Evolutionary conservation across 106 monocot species (phyloP).

Genomic region (Platanthera guangdongensis): DNA sequence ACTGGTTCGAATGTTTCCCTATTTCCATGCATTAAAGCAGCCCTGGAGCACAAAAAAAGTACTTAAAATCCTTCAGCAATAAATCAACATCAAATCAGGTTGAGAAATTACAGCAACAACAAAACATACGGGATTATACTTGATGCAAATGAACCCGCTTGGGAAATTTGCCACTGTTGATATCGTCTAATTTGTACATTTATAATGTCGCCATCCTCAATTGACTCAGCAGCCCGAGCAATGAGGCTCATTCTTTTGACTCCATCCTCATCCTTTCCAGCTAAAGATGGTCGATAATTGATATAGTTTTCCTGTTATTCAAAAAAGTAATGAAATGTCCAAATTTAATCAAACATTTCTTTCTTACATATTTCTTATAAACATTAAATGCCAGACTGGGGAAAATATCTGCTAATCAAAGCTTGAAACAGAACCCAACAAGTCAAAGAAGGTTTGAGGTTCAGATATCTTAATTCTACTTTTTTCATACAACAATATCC

Average conservation of each 20-base stretch:
- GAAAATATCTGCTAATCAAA: background rate
- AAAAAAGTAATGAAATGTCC: slow-evolving; percentile 9
- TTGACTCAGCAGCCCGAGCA: slow-evolving; percentile 82
- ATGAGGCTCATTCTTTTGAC: slow-evolving; percentile 75
- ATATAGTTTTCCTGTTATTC: slow-evolving; percentile 86
- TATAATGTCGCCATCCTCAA: slow-evolving; percentile 78
- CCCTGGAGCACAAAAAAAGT: slow-evolving; percentile 25
- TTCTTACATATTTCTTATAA: background rate
- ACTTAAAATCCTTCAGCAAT: background rate
- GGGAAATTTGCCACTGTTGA: slow-evolving; percentile 92
- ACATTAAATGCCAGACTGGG: background rate
- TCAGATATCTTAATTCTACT: background rate
- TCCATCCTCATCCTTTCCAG: slow-evolving; percentile 84
- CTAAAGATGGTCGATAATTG: slow-evolving; percentile 75
- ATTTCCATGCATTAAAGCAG: slow-evolving; percentile 79
- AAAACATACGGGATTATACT: slow-evolving; percentile 78
- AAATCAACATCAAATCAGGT: slow-evolving; percentile 6
- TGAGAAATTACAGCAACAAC: background rate
- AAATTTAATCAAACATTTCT: background rate
- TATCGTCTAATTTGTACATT: slow-evolving; percentile 98
- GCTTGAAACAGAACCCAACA: background rate
- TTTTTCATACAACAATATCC: background rate
- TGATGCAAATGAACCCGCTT: slow-evolving; percentile 79
- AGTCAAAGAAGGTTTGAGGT: background rate
- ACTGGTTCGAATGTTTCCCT: slow-evolving; percentile 77